Conservation (phyloP, 164 flowering plant genomes). For the Cinnamomum micranthum region DNA sequence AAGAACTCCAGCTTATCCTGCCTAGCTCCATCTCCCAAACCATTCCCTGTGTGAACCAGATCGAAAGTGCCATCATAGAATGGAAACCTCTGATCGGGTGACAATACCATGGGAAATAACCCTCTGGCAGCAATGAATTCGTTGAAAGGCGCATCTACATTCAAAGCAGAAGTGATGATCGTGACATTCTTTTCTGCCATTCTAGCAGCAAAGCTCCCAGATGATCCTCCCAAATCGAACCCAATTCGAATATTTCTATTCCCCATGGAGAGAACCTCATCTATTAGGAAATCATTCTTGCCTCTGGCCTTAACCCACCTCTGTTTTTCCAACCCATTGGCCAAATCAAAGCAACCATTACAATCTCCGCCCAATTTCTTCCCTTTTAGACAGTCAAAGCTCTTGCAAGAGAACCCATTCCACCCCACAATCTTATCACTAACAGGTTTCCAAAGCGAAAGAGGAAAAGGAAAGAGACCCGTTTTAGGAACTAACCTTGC, state of each 20-base stretch:
- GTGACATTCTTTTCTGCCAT: constrained; percentile 91
- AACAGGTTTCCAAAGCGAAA: constrained; percentile 76
- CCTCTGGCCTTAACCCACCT: constrained; percentile 63
- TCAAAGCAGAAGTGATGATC: constrained; percentile 62
- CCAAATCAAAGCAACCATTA: constrained; percentile 74
- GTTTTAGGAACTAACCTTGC: constrained; percentile 52
- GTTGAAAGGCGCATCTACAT: constrained; percentile 71
- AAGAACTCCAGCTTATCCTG: constrained; percentile 88
- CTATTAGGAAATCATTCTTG: constrained; percentile 72
- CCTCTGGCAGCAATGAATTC: constrained; percentile 96
- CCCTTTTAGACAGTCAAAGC: constrained; percentile 56
- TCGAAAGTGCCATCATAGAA: constrained; percentile 82
- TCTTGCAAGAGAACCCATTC: constrained; percentile 85
- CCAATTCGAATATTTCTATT: constrained; percentile 71
- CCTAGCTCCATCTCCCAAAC: constrained; percentile 55
- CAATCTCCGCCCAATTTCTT: constrained; percentile 64
- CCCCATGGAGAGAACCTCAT: constrained; percentile 78
- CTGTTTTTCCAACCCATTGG: constrained; percentile 49
- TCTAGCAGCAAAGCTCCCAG: constrained; percentile 90
- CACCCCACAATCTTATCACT: constrained; percentile 66
- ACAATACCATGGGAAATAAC: constrained; percentile 70
- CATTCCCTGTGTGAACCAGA: constrained; percentile 56
- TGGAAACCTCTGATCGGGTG: constrained; percentile 84
- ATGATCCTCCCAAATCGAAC: constrained; percentile 82
- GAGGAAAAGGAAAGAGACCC: constrained; percentile 55